A percentile compares a stretch with the other conserved stretches of the same genome.
These are phyloP conservation scores for Neostapfia colusana DNA, from an alignment of 176 grass and related monocot species.

Conservation along the genomic window DNA sequence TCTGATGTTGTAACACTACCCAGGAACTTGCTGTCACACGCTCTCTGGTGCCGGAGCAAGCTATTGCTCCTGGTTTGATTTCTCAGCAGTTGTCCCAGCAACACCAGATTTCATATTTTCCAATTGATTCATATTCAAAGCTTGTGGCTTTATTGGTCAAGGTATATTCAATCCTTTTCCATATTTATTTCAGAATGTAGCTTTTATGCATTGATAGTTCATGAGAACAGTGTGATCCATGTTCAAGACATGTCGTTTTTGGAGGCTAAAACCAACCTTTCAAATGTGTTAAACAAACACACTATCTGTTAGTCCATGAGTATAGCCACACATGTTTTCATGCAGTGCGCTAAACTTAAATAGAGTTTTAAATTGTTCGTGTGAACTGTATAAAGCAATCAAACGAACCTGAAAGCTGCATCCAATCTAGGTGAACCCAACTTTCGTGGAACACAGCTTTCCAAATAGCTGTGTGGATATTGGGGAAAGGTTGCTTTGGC, in stretches of 20 bases:
- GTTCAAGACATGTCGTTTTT: conserved; percentile 5
- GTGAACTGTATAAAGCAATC: not conserved
- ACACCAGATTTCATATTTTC: conserved; percentile 69
- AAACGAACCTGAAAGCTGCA: not conserved
- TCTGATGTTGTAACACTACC: conserved; percentile 32
- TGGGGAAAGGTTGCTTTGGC: not conserved
- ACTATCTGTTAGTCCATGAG: not conserved
- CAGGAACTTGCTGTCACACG: conserved; percentile 79
- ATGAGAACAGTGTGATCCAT: not conserved
- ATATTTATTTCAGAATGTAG: not conserved
- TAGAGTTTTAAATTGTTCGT: not conserved
- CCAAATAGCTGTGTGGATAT: not conserved
- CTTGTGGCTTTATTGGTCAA: conserved; percentile 76
- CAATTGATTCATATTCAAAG: conserved; percentile 87
- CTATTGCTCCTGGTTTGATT: conserved; percentile 44
- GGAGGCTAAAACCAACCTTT: not conserved
- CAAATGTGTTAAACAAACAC: not conserved
- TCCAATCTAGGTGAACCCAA: not conserved
- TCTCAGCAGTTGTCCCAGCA: conserved; percentile 51
- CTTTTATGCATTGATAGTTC: not conserved
- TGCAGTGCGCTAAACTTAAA: not conserved
- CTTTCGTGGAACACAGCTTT: not conserved
- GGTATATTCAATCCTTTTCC: conserved; percentile 50
- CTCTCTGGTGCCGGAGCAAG: conserved; percentile 61
- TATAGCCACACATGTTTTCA: not conserved